Conservation (phyloP, 1,284 basidiomycete species). For the Caloboletus firmus region DNA sequence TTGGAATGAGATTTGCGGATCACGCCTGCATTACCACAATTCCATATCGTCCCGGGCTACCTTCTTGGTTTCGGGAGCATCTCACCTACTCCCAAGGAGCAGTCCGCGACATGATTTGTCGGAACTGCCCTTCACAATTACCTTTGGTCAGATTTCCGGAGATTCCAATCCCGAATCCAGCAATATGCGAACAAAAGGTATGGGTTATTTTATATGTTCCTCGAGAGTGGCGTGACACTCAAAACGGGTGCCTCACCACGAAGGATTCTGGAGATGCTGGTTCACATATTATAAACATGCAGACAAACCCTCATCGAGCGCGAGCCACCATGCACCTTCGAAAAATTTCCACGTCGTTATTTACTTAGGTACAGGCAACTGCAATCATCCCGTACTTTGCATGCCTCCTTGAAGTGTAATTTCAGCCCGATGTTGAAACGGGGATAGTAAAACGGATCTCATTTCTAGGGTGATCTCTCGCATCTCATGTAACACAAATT, state of each 20-base stretch:
- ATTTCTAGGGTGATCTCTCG: neutral
- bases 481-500: neutral
- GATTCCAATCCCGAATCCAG: neutral
- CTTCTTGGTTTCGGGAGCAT: constrained; percentile 12
- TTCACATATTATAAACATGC: neutral
- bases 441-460: neutral
- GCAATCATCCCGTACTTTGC: neutral
- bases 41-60: constrained; percentile 12
- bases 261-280: constrained; percentile 1
- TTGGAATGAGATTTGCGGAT: constrained; percentile 21
- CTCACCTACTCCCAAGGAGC: constrained; percentile 10
- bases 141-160: constrained; percentile 7
- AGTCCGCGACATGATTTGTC: constrained; percentile 14
- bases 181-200: constrained; percentile 3
- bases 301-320: neutral
- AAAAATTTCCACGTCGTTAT: neutral
- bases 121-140: constrained; percentile 2
- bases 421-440: neutral
- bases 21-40: constrained; percentile 28
- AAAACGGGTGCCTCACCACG: neutral
- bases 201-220: neutral
- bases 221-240: neutral
- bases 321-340: neutral
- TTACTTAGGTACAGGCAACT: neutral
- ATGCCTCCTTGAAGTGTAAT: neutral